phyloP scores from a whole-genome alignment of 1,139 yeast genomes.

The Magnusiomyces clavatus region DNA sequence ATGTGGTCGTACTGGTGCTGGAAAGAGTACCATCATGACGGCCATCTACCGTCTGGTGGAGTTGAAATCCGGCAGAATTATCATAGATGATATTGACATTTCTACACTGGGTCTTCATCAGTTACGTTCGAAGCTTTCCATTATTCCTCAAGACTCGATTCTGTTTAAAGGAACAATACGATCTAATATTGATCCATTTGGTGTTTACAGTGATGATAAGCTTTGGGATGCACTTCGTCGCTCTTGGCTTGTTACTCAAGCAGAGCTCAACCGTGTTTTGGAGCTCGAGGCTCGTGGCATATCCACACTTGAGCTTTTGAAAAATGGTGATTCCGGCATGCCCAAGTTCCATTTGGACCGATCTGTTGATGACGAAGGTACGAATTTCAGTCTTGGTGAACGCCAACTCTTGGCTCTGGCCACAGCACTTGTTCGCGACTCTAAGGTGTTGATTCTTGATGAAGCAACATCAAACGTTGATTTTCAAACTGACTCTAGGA shows the following conservation, averaged over 20 bases:
- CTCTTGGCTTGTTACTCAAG: conserved; percentile 48
- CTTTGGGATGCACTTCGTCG: conserved; percentile 55
- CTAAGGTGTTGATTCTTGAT: conserved; percentile 61
- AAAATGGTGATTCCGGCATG: conserved; percentile 15
- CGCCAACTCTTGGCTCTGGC: conserved; percentile 69
- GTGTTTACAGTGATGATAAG: conserved; percentile 41
- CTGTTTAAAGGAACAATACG: conserved; percentile 60
- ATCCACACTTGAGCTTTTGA: conserved; percentile 11
- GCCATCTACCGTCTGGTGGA: conserved; percentile 59
- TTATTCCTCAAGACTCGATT: conserved; percentile 77
- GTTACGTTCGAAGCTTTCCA: conserved; percentile 53
- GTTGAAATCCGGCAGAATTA: conserved; percentile 43
- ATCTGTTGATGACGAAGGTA: conserved; percentile 63
- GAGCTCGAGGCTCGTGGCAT: conserved; percentile 18
- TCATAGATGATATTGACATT: conserved; percentile 56
- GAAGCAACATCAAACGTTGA: conserved; percentile 84
- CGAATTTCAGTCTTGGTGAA: conserved; percentile 71
- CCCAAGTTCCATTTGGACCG: conserved; percentile 62
- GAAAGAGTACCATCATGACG: conserved; percentile 61
- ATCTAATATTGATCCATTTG: conserved; percentile 62
- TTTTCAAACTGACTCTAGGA: conserved; percentile 64
- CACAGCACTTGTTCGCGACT: conserved; percentile 64
- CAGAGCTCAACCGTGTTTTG: conserved; percentile 29
- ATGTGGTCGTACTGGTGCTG: conserved; percentile 79
- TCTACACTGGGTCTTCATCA: conserved; percentile 48